Base-by-base conservation (phyloP, 306 rosid species). In the Sicyos baderoa region DNA sequence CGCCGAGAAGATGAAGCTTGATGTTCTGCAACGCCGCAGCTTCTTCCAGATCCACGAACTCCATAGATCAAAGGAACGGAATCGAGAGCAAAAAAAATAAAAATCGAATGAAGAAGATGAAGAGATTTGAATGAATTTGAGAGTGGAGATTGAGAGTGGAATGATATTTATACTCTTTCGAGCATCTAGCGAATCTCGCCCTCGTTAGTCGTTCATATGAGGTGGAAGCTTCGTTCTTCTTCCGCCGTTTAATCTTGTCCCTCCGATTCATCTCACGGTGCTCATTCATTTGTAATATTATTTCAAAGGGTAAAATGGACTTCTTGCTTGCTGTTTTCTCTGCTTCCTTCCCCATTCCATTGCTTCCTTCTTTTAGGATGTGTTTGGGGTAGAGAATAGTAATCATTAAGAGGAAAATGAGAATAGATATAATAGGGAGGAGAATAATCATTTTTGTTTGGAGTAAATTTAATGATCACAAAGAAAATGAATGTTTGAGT, bases 1-100 rank as follows among this genome's bases (percentile, higher is more conserved):
- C 90, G 55, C 88, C 94, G 0, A 87, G 54, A 61, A 87, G 87
- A 71, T 87, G 94, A 37, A 77, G 67, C 71, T 87, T 87, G 58
- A 87, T 83, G n/a, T 42, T 66, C 4, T 75, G 51, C 6, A 86
- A 77, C 2, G 77, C 88, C 1, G 77, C 76, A 44, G 71, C 15
- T 62, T 81, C 75, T 23, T n/a, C 75, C 0, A 62, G 37, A 55
- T 75, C 75, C 35, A 82, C 84, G 82, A 80, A 77, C 8, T 23
- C 7, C 40, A 48, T 56, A 35, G 45, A 32, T 76, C 7, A 82
- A 82, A 84, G 40, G 1, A 12, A 29, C 44, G 6, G 9, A 37
- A 6, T 0, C 9, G 1, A 4, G 22, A 42, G 72, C 6, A 4
- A 35, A 14, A 3, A 49, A 11, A 35, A 14, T 3, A 49, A 11